These are phyloP conservation scores for Schwanniomyces polymorphus DNA, from an alignment of 805 yeast genomes.

Conservation along the genomic window DNA sequence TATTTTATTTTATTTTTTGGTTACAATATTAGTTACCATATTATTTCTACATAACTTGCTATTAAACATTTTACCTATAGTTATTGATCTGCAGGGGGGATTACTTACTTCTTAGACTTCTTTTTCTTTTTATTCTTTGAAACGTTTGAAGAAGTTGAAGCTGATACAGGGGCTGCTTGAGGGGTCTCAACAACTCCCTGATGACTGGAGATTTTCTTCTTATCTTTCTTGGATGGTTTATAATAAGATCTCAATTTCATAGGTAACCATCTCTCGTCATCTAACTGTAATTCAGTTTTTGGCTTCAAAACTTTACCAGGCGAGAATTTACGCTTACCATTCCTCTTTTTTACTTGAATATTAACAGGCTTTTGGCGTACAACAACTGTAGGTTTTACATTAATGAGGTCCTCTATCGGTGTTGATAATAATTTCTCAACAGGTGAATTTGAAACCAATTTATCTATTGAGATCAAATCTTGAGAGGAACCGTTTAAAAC, in stretches of 20 bases:
- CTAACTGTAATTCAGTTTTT: conserved; percentile 24
- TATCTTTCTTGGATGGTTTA: conserved; percentile 71
- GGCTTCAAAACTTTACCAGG: conserved; percentile 26
- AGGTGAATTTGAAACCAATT: conserved; percentile 17
- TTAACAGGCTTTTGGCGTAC: conserved; percentile 2
- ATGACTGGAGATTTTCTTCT: conserved; percentile 21
- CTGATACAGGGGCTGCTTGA: conserved; percentile 3
- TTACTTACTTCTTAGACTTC: conserved; percentile 26
- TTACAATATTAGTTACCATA: background rate
- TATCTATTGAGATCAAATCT: conserved; percentile 21
- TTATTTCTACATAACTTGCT: background rate
- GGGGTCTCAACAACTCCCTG: conserved; percentile 24
- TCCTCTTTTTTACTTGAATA: conserved; percentile 22
- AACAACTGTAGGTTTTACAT: conserved; percentile 8
- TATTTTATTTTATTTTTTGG: background rate
- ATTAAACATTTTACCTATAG: background rate
- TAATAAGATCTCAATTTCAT: conserved; percentile 80
- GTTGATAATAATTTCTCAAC: conserved; percentile 34
- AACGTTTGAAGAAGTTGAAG: conserved; percentile 5
- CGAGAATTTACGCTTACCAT: conserved; percentile 26
- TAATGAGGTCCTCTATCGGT: conserved; percentile 25
- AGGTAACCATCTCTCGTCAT: conserved; percentile 88
- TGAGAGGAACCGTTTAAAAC: conserved; percentile 17
- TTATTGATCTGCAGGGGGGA: background rate
- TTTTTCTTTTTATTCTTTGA: conserved; percentile 6